Evolutionary conservation across 768 basidiomycete species (phyloP).

Genomic region (Hydnomerulius pinastri): DNA sequence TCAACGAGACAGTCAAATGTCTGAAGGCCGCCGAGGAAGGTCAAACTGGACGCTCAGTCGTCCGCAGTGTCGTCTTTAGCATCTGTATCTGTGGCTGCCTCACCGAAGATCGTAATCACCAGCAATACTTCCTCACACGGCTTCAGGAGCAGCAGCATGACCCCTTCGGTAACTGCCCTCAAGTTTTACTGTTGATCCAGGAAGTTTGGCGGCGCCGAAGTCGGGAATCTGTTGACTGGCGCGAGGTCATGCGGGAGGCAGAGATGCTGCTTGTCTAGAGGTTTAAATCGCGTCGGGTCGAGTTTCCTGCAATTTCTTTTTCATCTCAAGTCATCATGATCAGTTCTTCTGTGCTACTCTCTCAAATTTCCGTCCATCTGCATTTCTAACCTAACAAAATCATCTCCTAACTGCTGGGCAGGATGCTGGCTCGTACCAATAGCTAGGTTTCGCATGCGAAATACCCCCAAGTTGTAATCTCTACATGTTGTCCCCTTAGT

Average conservation of each 20-base stretch:
- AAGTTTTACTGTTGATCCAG: constrained; percentile 54
- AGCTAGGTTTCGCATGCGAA: constrained; percentile 18
- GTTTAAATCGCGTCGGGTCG: not conserved
- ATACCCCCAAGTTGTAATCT: constrained; percentile 24
- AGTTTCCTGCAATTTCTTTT: not conserved
- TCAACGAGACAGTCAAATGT: constrained; percentile 54
- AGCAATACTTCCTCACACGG: constrained; percentile 42
- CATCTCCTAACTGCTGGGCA: constrained; percentile 22
- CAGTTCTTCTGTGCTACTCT: not conserved
- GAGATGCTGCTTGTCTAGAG: constrained; percentile 62
- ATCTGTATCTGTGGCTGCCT: constrained; percentile 75
- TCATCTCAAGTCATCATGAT: constrained; percentile 1
- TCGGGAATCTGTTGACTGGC: constrained; percentile 57
- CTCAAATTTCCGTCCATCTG: constrained; percentile 9
- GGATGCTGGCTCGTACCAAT: constrained; percentile 17
- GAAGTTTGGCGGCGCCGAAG: constrained; percentile 56
- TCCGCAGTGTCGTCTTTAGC: constrained; percentile 77
- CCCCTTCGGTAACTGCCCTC: constrained; percentile 65
- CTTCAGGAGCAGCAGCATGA: constrained; percentile 54
- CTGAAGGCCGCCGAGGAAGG: constrained; percentile 40
- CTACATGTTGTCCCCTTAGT: constrained; percentile 12
- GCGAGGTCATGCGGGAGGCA: constrained; percentile 49
- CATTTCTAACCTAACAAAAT: constrained; percentile 11
- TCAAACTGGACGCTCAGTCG: constrained; percentile 52
- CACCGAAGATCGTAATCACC: constrained; percentile 50